phyloP scores from a whole-genome alignment of 352 stramenopile genomes.

The Ophiocytium majus region DNA sequence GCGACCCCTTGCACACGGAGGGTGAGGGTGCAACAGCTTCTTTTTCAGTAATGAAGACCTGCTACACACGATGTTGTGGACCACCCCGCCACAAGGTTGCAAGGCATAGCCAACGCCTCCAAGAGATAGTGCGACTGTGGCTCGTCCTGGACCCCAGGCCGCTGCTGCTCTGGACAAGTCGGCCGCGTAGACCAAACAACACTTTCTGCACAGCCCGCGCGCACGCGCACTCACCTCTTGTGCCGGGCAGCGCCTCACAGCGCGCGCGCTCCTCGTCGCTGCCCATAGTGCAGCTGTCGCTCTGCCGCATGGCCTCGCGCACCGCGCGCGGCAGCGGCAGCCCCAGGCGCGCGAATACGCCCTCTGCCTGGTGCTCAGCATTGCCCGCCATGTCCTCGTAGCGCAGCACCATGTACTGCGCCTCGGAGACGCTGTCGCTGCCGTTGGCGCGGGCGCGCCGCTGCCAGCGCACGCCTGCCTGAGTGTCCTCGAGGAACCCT shows the following conservation, averaged over 20 bases:
- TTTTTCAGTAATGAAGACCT: neutral
- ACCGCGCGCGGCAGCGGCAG: neutral
- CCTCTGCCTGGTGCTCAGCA: conserved; percentile 3
- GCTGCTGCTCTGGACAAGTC: too few relatives aligned
- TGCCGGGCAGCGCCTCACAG: neutral
- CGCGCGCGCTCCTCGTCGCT: neutral
- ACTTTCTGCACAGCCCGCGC: too few relatives aligned
- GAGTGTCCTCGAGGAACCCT: neutral
- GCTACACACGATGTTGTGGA: neutral
- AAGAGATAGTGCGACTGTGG: neutral
- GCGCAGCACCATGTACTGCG: conserved; percentile 13
- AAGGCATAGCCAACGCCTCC: neutral
- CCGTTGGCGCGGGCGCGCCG: neutral
- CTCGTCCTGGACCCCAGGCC: neutral
- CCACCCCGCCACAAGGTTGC: neutral
- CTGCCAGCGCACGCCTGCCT: neutral
- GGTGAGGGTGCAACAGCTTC: too few relatives aligned
- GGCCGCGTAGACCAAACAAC: neutral
- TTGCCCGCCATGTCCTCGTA: neutral
- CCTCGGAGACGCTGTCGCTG: neutral
- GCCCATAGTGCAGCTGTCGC: neutral
- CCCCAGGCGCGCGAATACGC: neutral
- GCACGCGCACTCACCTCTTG: neutral
- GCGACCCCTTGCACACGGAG: too few relatives aligned
- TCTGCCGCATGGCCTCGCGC: neutral